Evolutionary conservation across 2,329 filamentous ascomycete genomes (phyloP).

Genomic region (Emericellopsis cladophorae): DNA sequence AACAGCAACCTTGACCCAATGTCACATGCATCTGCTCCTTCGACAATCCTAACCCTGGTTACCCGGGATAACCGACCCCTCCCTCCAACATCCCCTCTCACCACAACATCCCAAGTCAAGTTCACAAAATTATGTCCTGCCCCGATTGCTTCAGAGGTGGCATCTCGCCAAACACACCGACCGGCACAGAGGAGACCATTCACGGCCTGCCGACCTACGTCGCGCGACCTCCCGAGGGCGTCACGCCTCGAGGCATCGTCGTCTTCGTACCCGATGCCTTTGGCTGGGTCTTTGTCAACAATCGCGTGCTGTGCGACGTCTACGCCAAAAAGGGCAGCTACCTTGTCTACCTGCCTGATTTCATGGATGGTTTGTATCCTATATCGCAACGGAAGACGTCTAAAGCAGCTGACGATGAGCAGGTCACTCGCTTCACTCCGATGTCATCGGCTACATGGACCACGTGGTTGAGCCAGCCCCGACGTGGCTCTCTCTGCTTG

Average conservation of each 20-base stretch:
- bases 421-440: background rate
- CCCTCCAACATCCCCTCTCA: no score
- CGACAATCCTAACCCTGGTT: no score
- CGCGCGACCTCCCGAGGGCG: constrained; percentile 7
- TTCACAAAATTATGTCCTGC: constrained; percentile 1
- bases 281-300: constrained; percentile 37
- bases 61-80: no score
- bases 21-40: no score
- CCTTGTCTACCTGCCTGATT: constrained; percentile 38
- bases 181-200: constrained; percentile 10
- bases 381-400: background rate
- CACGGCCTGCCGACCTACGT: constrained; percentile 12
- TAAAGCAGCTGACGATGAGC: background rate
- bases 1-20: no score
- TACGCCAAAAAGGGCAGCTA: constrained; percentile 29
- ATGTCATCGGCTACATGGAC: background rate
- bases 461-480: constrained; percentile 1
- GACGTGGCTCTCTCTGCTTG: constrained; percentile 1
- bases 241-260: constrained; percentile 26
- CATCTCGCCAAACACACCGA: constrained; percentile 1
- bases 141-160: constrained; percentile 3
- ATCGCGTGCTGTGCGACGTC: constrained; percentile 33
- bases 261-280: constrained; percentile 41
- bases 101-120: no score
- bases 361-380: constrained; percentile 23